These are phyloP conservation scores for Ziziphus jujuba DNA, from an alignment of 306 rosid genomes.

Conservation along the genomic window DNA sequence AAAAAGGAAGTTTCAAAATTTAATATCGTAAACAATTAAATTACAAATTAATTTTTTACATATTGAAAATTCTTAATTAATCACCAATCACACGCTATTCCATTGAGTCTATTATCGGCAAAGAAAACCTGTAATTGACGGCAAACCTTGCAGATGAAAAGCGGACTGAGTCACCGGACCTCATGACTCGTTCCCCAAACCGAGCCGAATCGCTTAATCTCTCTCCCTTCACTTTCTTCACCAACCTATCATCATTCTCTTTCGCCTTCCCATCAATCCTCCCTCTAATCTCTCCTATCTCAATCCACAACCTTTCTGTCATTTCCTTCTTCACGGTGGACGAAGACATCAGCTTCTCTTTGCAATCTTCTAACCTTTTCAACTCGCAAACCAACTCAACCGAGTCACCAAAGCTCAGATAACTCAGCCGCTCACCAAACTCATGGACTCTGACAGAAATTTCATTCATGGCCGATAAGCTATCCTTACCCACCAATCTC, in stretches of 20 bases:
- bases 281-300: conserved; percentile 39
- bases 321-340: conserved; percentile 9
- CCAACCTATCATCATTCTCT: conserved; percentile 23
- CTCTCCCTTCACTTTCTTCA: conserved; percentile 3
- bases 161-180: conserved; percentile 25
- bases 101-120: neutral
- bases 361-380: conserved; percentile 60
- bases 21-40: too few species aligned
- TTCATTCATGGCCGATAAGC: conserved; percentile 28
- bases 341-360: conserved; percentile 31
- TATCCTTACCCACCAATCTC: conserved; percentile 48
- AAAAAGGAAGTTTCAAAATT: too few species aligned
- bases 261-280: conserved; percentile 20
- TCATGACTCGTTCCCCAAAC: conserved; percentile 24
- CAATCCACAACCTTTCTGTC: conserved; percentile 49
- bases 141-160: conserved; percentile 56
- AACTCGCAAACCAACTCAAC: conserved; percentile 58
- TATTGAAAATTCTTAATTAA: neutral
- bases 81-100: neutral
- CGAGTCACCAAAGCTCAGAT: conserved; percentile 60
- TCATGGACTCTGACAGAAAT: conserved; percentile 44
- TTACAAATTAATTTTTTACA: neutral
- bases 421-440: conserved; percentile 51
- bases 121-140: conserved; percentile 5
- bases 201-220: conserved; percentile 56